Percentiles rank a stretch among this genome's conserved stretches.
These are phyloP conservation scores for Pistacia integerrima DNA, from an alignment of 345 rosid species.

Conservation along the genomic window DNA sequence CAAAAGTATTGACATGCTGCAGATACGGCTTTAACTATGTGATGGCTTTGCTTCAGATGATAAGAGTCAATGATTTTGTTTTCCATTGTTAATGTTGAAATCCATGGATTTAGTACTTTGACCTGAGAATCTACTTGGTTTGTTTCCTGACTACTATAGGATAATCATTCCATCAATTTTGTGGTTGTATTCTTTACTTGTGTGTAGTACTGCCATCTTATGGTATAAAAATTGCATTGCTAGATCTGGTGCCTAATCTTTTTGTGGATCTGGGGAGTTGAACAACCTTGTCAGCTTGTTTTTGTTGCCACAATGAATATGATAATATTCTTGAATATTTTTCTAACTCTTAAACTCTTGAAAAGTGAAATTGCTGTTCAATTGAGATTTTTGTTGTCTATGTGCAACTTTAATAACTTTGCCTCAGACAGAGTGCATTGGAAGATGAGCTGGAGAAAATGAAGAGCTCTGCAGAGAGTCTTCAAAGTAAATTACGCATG, in stretches of 20 bases:
- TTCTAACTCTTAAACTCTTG: constrained; percentile 7
- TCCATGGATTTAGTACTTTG: too few species aligned
- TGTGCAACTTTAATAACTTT: constrained; percentile 57
- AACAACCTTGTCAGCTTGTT: neutral
- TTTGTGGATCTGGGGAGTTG: neutral
- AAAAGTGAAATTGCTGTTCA: constrained; percentile 8
- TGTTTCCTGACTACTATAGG: neutral
- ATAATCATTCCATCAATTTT: neutral
- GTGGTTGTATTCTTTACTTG: neutral
- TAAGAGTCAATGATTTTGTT: too few species aligned
- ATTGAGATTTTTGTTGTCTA: constrained; percentile 26
- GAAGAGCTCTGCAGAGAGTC: constrained; percentile 62
- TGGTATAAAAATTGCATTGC: neutral
- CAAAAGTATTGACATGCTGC: neutral
- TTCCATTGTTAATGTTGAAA: too few species aligned
- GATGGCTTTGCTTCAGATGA: neutral
- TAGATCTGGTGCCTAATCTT: neutral
- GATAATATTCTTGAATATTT: constrained; percentile 12
- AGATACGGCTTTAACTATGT: neutral
- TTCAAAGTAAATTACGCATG: constrained; percentile 74
- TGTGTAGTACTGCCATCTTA: neutral
- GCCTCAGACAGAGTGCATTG: constrained; percentile 93
- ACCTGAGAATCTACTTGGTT: too few species aligned
- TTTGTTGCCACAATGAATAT: constrained; percentile 13
- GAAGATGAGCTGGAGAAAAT: constrained; percentile 75